Conservation (phyloP, 2,329 filamentous ascomycete species). For the Beauveria rudraprayagi region DNA sequence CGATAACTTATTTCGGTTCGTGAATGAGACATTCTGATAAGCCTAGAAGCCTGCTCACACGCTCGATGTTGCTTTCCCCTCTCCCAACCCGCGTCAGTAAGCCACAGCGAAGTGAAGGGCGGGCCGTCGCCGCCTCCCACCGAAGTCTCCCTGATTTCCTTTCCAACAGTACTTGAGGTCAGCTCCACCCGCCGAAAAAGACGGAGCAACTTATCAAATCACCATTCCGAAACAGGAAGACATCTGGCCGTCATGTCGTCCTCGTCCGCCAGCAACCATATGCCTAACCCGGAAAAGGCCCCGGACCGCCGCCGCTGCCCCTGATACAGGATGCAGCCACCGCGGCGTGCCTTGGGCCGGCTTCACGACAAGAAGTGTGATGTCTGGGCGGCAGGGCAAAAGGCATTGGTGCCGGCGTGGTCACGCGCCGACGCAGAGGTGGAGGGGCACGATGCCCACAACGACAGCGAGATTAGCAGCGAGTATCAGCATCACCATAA, state of each 20-base stretch:
- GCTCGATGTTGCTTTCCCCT: neutral
- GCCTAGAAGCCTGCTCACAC: neutral
- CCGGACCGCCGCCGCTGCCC: neutral
- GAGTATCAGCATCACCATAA: conserved; percentile 1
- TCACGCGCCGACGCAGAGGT: neutral
- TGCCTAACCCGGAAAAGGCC: neutral
- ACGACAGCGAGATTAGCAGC: neutral
- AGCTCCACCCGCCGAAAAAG: neutral
- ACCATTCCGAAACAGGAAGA: too few species aligned
- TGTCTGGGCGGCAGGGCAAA: conserved; percentile 10
- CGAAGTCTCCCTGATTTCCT: neutral
- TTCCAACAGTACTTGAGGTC: neutral
- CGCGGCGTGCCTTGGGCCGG: neutral
- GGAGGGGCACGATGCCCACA: neutral
- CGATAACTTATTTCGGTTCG: neutral
- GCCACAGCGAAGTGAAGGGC: neutral
- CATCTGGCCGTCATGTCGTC: neutral
- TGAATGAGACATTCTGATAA: neutral
- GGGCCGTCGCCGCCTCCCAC: neutral
- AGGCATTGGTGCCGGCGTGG: conserved; percentile 1
- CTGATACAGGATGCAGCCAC: neutral
- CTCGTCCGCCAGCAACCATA: neutral
- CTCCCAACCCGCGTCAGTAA: too few species aligned
- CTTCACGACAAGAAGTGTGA: neutral
- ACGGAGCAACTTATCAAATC: too few species aligned